Percentiles rank a stretch among this genome's conserved stretches.
These are phyloP conservation scores for Lentinula aciculospora DNA, from an alignment of 768 basidiomycete species.

Conservation along the genomic window DNA sequence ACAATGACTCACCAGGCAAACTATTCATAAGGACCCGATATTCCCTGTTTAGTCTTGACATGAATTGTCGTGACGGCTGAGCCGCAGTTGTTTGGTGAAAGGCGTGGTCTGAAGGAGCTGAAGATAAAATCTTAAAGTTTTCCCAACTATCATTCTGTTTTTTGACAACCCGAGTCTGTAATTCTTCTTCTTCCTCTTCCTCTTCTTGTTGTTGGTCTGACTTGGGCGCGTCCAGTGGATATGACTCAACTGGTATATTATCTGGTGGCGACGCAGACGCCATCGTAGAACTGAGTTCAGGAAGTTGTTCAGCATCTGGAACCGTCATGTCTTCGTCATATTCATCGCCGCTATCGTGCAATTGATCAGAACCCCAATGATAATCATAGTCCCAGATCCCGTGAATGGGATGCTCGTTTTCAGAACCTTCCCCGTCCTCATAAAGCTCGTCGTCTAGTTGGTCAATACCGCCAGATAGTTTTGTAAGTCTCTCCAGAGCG, in stretches of 20 bases:
- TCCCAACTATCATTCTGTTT: constrained; percentile 44
- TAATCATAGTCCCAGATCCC: constrained; percentile 36
- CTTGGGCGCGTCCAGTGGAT: not conserved
- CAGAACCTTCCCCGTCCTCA: constrained; percentile 47
- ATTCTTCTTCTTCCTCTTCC: not conserved
- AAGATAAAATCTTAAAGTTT: constrained; percentile 74
- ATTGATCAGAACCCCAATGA: constrained; percentile 36
- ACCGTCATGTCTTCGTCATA: constrained; percentile 31
- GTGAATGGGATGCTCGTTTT: constrained; percentile 40
- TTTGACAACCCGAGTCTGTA: constrained; percentile 18
- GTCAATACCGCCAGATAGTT: constrained; percentile 77
- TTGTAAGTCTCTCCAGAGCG: constrained; percentile 63
- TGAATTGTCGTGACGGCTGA: constrained; percentile 68
- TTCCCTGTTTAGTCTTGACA: constrained; percentile 74
- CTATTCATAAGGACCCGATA: constrained; percentile 75
- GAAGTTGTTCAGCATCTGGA: constrained; percentile 22
- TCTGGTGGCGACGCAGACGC: not conserved
- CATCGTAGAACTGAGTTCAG: constrained; percentile 12
- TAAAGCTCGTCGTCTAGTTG: constrained; percentile 70
- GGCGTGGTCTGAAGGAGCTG: constrained; percentile 78
- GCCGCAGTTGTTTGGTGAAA: constrained; percentile 58
- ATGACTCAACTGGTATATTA: not conserved
- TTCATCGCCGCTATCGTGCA: constrained; percentile 33
- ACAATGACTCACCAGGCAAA: constrained; percentile 63
- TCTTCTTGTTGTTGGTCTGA: not conserved